Conservation (phyloP, 2,329 filamentous ascomycete genomes). For the Alternaria gaisen region DNA sequence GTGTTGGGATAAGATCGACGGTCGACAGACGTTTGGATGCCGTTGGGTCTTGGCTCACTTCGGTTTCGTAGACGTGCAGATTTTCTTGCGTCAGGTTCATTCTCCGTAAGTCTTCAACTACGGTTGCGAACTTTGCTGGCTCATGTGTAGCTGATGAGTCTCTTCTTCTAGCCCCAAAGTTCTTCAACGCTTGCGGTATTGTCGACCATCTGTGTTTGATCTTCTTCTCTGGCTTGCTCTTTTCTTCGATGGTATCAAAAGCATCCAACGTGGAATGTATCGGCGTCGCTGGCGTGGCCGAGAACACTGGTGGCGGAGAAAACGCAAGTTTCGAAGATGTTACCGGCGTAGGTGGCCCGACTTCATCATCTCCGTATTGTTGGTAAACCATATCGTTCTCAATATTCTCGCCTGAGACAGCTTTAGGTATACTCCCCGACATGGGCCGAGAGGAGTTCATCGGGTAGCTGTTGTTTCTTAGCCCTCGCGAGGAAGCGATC, state of each 20-base stretch:
- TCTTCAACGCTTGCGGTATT: conserved; percentile 34
- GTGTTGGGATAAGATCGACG: conserved; percentile 31
- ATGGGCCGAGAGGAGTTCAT: conserved; percentile 33
- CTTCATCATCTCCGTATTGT: conserved; percentile 26
- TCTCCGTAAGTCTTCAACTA: conserved; percentile 20
- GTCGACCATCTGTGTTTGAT: conserved; percentile 36
- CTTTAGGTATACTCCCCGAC: conserved; percentile 27
- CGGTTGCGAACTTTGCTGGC: conserved; percentile 13
- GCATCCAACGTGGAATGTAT: conserved; percentile 11
- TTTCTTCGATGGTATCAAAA: conserved; percentile 18
- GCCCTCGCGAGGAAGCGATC: conserved; percentile 42
- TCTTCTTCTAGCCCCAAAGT: conserved; percentile 27
- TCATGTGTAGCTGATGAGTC: conserved; percentile 27
- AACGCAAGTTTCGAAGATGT: conserved; percentile 11
- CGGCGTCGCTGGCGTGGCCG: conserved; percentile 24
- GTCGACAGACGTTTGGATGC: conserved; percentile 21
- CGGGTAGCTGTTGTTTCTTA: conserved; percentile 36
- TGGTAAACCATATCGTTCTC: conserved; percentile 32
- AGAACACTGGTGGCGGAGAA: conserved; percentile 15
- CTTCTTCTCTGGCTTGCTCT: conserved; percentile 32
- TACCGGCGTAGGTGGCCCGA: conserved; percentile 32
- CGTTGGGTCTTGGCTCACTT: conserved; percentile 11
- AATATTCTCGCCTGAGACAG: conserved; percentile 33
- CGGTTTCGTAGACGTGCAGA: conserved; percentile 17
- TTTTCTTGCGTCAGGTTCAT: conserved; percentile 29